Evolutionary conservation across 2,329 filamentous ascomycete species (phyloP).

Genomic region (Aspergillus ruber): DNA sequence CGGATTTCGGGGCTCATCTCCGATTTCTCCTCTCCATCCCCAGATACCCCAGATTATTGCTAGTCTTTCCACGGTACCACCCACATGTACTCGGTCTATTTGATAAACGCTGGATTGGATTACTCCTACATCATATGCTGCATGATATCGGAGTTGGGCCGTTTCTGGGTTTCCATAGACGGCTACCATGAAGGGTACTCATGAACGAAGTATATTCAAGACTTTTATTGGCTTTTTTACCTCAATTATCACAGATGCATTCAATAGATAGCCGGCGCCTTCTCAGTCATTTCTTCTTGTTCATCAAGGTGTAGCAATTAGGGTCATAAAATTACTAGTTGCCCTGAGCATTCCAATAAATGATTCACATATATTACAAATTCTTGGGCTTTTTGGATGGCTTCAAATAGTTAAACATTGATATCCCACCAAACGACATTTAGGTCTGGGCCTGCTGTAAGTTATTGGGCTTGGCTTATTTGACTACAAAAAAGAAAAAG

Average conservation of each 20-base stretch:
- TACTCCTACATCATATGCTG: background rate
- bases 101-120: no score
- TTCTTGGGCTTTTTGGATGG: background rate
- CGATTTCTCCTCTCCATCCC: slow-evolving; percentile 11
- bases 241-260: no score
- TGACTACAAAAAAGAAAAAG: no score
- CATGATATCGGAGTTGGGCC: background rate
- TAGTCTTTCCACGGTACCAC: background rate
- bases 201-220: no score
- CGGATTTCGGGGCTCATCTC: slow-evolving; percentile 26
- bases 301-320: background rate
- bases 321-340: background rate
- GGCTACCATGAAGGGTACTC: no score
- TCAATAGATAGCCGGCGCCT: no score
- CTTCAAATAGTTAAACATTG: background rate
- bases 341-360: no score
- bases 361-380: no score
- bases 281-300: no score
- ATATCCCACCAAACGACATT: no score
- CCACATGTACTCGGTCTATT: no score
- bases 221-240: no score
- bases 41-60: background rate
- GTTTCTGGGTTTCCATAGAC: background rate
- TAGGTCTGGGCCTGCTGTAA: background rate
- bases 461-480: background rate